Percentiles rank a stretch among this genome's conserved stretches.
These are phyloP conservation scores for Berberis vulgaris DNA, from an alignment of 164 flowering plant species.

Conservation along the genomic window DNA sequence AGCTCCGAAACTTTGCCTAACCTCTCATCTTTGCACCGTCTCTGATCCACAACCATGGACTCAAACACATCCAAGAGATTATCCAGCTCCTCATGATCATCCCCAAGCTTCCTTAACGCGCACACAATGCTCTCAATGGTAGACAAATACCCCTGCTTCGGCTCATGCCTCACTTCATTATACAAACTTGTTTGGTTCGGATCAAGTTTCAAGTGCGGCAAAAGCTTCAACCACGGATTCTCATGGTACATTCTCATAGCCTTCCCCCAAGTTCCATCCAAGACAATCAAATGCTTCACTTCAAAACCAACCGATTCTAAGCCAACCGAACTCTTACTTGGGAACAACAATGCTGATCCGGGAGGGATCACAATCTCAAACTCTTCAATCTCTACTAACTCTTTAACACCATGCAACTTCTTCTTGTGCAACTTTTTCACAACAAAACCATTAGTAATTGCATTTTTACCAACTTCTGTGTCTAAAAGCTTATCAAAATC, in stretches of 20 bases:
- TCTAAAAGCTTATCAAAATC: conserved; percentile 33
- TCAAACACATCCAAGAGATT: conserved; percentile 60
- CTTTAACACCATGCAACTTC: conserved; percentile 10
- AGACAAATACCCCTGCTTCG: conserved; percentile 67
- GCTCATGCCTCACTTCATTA: conserved; percentile 68
- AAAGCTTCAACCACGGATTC: conserved; percentile 81
- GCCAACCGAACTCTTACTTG: conserved; percentile 39
- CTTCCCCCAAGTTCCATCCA: conserved; percentile 94
- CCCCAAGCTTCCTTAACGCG: conserved; percentile 62
- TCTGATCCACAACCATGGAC: conserved; percentile 81
- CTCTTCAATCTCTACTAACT: conserved; percentile 41
- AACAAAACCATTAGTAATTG: conserved; percentile 44
- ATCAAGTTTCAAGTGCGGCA: conserved; percentile 78
- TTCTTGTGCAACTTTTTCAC: conserved; percentile 42
- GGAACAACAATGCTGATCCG: conserved; percentile 66
- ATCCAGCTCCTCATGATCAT: conserved; percentile 44
- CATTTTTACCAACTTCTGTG: conserved; percentile 20
- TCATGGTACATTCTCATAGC: conserved; percentile 73
- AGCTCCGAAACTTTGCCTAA: conserved; percentile 21
- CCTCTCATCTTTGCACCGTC: conserved; percentile 63
- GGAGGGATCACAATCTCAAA: conserved; percentile 52
- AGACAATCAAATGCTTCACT: conserved; percentile 69
- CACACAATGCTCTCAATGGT: conserved; percentile 84
- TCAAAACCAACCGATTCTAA: conserved; percentile 35
- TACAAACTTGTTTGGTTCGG: conserved; percentile 54